Evolutionary conservation across 495 filamentous ascomycete species (phyloP), one percentile per base, ranked within the genome.

Genomic region (Xylaria palmicola): DNA sequence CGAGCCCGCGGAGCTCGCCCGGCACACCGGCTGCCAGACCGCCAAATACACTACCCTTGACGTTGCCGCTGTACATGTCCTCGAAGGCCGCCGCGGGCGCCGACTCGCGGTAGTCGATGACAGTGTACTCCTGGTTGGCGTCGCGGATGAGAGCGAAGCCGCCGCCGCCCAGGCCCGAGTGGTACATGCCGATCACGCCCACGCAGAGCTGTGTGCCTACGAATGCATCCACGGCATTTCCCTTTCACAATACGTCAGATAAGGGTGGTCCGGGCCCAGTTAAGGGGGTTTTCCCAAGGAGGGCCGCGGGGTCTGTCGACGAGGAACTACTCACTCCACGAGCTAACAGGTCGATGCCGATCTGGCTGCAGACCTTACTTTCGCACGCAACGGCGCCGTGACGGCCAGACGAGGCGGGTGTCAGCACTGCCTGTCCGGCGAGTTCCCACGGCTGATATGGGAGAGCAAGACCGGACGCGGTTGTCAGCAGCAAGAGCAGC

Each of bases 141-240:
- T 83, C 79, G 40, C 87, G 83, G 24, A 93, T 82, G 2, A 96
- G 80, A 80, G 88, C 86, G 74, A 96, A 97, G 0, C 92, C 92
- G n/a, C 92, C 92, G 4, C 92, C 92, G 3, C 91, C 91, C 36
- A 96, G 86, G 5, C 91, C 91, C 29, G 88, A 90, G 72, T 96
- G 91, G 62, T 93, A 91, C 90, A 94, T 93, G 83, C 88, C 88
- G 55, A 88, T 81, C 6, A 90, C 88, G 3, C 90, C 90, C 22
- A 92, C 83, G 45, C 90, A 93, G 44, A 92, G 79, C 41, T 85
- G 83, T 0, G 89, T 89, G 6, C 88, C 86, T 26, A 92, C 80
- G 66, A 89, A 75, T 53, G 88, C 88, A 75, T 92, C 89, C 19
- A 89, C 88, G 45, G 89, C 88, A 72, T 90, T 90, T 26, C 89